Conservation (phyloP, 345 rosid genomes). For the Salix exigua region DNA sequence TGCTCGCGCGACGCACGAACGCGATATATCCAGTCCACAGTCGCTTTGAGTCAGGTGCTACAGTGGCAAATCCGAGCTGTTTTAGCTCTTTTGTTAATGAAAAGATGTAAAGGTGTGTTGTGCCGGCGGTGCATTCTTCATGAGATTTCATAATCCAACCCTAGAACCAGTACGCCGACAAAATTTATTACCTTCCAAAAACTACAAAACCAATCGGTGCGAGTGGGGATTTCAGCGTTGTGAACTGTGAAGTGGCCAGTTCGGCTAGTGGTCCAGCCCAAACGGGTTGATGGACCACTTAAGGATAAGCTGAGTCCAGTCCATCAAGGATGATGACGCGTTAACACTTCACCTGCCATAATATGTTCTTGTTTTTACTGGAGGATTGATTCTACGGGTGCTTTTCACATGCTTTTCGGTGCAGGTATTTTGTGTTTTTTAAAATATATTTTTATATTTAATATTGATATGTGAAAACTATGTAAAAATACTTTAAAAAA, state of each 20-base stretch:
- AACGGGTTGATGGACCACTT: constrained; percentile 8
- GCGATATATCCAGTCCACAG: too few relatives aligned
- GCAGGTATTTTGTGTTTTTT: too few relatives aligned
- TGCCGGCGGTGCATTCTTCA: not conserved
- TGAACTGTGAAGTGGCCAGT: not conserved
- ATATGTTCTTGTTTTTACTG: not conserved
- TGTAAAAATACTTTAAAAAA: too few relatives aligned
- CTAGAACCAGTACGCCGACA: not conserved
- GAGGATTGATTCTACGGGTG: not conserved
- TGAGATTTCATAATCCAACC: not conserved
- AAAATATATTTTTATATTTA: too few relatives aligned
- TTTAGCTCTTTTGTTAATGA: too few relatives aligned
- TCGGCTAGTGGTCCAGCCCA: not conserved
- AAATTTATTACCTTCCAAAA: not conserved
- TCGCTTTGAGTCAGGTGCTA: too few relatives aligned
- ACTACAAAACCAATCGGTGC: not conserved
- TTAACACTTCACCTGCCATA: not conserved
- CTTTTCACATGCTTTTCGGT: not conserved
- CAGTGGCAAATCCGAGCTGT: too few relatives aligned
- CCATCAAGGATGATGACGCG: not conserved
- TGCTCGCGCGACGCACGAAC: too few relatives aligned
- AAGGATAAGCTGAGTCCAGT: not conserved
- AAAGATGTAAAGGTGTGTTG: too few relatives aligned
- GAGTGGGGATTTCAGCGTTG: not conserved
- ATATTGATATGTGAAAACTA: too few relatives aligned